Base-by-base conservation (phyloP, 805 yeast species). In the Wickerhamiella parazyma region DNA sequence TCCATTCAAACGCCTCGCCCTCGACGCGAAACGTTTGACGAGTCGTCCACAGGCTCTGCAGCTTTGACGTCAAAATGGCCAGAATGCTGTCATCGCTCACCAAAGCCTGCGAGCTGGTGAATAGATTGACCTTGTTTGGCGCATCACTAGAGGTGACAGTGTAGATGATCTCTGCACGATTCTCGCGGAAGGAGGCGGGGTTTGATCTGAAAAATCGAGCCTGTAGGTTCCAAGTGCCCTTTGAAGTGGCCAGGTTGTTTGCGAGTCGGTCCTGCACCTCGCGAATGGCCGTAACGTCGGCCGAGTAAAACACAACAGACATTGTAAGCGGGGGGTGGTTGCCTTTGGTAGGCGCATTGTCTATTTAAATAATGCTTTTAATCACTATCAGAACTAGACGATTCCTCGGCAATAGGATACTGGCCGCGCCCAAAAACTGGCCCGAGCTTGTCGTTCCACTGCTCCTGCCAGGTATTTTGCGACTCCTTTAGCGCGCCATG, bases 401-500 rank as follows among this genome's bases (percentile, higher is more conserved):
- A 28, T 11, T 28, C 31, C 14, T 28, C 31, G 31, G 31, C 31
- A 7, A 28, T n/a, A 3, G 55, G 49, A 43, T 48, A 56, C 48
- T 50, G 46, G 36, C 67, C 67, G 26, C 59, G 49, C 12, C 58
- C 66, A 52, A 65, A 66, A 28, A 63, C 53, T 18, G 59, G 72
- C 35, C 69, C 71, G 38, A 79, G 58, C 36, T 66, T 67, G 2
- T 49, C 47, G 21, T 65, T 63, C 97, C 97, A 89, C 55, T 78
- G 81, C 10, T 68, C 62, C 35, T 75, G 73, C 97, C 97, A 89
- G 44, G 81, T 70, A 20, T 61, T 57, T 35, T 64, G 48, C 42
- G 93, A 75, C 61, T 87, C 94, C n/a, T 52, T 45, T 40, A 77
- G 14, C 0, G 96, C 97, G 11, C 95, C 95, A 8, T 54, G 49